Evolutionary conservation across 345 rosid species (phyloP).

Genomic region (Jatropha curcas): DNA sequence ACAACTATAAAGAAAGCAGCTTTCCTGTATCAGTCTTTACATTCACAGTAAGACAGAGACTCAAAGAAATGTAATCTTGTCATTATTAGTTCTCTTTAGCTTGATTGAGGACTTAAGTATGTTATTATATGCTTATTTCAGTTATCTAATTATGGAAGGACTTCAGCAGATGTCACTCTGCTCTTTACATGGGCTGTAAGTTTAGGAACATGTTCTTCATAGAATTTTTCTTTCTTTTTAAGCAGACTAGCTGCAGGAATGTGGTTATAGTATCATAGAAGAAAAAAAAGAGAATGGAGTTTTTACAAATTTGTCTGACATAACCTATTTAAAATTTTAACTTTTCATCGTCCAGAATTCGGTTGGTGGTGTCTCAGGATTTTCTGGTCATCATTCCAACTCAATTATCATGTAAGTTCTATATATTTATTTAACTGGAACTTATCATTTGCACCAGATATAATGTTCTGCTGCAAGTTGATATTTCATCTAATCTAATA

Average conservation of each 20-base stretch:
- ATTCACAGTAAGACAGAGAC: constrained; percentile 57
- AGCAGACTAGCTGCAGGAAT: too few species aligned
- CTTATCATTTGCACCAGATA: not conserved
- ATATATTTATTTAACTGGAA: not conserved
- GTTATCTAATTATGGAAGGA: constrained; percentile 71
- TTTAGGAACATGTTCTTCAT: constrained; percentile 9
- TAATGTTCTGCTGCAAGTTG: not conserved
- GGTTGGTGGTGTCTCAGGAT: constrained; percentile 84
- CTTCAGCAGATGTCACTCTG: constrained; percentile 69
- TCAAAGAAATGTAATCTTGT: not conserved
- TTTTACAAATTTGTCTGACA: not conserved
- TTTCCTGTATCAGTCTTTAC: constrained; percentile 86
- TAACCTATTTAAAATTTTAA: not conserved
- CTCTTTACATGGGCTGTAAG: constrained; percentile 97
- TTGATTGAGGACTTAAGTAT: constrained; percentile 20
- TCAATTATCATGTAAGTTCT: constrained; percentile 57
- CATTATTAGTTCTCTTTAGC: not conserved
- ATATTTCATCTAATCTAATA: not conserved
- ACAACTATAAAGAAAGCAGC: constrained; percentile 93
- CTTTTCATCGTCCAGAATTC: constrained; percentile 59
- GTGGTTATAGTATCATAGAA: too few species aligned
- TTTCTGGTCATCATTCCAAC: constrained; percentile 80
- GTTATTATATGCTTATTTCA: constrained; percentile 34
- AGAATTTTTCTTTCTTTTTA: too few species aligned
- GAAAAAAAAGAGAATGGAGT: too few species aligned